A percentile compares a stretch with the other conserved stretches of the same genome.
Evolutionary conservation across 2,329 filamentous ascomycete genomes (phyloP).

Genomic region (Colletotrichum sp.): DNA sequence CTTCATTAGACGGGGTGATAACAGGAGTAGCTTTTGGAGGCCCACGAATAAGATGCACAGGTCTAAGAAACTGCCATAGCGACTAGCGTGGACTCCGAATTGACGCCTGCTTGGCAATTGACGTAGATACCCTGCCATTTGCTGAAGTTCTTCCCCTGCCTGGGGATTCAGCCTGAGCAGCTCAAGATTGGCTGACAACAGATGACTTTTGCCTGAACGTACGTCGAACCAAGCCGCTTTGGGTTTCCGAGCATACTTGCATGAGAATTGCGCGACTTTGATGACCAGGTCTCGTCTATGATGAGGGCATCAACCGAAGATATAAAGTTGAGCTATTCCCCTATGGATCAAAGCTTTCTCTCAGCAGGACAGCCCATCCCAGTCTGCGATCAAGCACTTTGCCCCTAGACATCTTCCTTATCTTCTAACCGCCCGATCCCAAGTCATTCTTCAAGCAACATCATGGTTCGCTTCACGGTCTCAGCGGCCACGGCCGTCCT

Average conservation of each 20-base stretch:
- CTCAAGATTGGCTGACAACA: background rate
- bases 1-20: background rate
- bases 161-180: background rate
- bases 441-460: background rate
- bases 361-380: background rate
- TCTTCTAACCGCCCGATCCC: background rate
- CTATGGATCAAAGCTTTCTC: background rate
- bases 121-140: background rate
- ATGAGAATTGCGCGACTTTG: background rate
- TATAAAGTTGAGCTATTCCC: background rate
- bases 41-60: background rate
- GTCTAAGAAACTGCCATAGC: background rate
- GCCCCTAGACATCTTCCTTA: background rate
- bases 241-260: background rate
- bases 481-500: background rate
- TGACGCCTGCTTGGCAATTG: background rate
- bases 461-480: background rate
- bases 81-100: background rate
- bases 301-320: background rate
- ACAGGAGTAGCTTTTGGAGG: background rate
- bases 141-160: background rate
- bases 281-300: background rate
- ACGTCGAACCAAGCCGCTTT: background rate
- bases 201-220: background rate
- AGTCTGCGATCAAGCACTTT: background rate